A percentile compares a stretch with the other conserved stretches of the same genome.
Evolutionary conservation across 169 alveolate species (phyloP).

Genomic region (Nephromyces sp.): DNA sequence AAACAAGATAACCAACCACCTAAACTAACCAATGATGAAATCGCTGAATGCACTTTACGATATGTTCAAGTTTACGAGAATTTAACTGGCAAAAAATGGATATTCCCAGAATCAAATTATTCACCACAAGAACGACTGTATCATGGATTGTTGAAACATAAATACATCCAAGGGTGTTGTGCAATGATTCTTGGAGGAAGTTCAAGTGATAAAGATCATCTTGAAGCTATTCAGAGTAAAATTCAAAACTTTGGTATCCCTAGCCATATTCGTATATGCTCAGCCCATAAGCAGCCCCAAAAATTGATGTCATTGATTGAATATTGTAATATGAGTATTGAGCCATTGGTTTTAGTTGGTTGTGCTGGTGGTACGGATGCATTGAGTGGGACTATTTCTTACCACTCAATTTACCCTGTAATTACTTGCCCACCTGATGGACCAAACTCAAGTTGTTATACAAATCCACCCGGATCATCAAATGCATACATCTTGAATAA

Average conservation of each 20-base stretch:
- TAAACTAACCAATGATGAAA: constrained; percentile 10
- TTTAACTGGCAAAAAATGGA: neutral
- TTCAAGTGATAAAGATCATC: constrained; percentile 6
- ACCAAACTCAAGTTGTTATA: constrained; percentile 5
- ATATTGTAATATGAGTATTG: neutral
- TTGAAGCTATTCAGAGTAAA: neutral
- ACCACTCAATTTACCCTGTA: constrained; percentile 10
- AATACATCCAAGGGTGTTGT: constrained; percentile 5
- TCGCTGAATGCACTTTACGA: constrained; percentile 11
- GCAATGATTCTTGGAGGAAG: constrained; percentile 9
- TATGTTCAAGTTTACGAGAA: constrained; percentile 6
- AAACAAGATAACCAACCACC: neutral
- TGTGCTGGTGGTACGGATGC: constrained; percentile 32
- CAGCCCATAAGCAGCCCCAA: constrained; percentile 22
- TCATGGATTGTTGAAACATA: neutral
- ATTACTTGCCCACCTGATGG: constrained; percentile 29
- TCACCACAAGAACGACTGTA: neutral
- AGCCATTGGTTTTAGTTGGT: neutral
- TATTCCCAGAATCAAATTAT: neutral
- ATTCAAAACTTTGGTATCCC: constrained; percentile 6
- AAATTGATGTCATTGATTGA: constrained; percentile 2
- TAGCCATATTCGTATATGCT: constrained; percentile 4
- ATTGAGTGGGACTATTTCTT: constrained; percentile 9
- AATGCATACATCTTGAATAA: neutral
- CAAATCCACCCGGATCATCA: constrained; percentile 18